Evolutionary conservation across 768 basidiomycete species (phyloP).

Genomic region (Termitomyces sp.): DNA sequence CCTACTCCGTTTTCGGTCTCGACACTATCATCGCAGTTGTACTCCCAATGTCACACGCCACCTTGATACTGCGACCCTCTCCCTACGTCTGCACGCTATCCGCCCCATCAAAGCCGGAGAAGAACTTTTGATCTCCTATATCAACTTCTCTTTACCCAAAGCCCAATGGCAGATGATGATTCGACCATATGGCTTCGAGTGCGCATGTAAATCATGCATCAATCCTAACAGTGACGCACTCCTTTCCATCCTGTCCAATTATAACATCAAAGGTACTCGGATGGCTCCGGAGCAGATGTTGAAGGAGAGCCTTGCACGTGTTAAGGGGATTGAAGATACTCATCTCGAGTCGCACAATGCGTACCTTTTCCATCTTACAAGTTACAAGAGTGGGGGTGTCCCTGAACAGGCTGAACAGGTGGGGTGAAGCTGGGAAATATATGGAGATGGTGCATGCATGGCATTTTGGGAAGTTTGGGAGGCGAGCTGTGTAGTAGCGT

Average conservation of each 20-base stretch:
- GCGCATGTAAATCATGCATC: conserved; percentile 28
- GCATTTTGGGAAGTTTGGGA: background rate
- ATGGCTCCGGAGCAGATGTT: no score
- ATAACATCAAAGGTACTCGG: no score
- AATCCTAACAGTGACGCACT: conserved; percentile 3
- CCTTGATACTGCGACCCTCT: conserved; percentile 25
- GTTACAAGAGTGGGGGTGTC: no score
- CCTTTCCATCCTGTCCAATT: no score
- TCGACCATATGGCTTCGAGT: conserved; percentile 26
- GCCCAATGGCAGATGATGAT: conserved; percentile 22
- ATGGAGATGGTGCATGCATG: background rate
- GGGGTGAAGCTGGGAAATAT: background rate
- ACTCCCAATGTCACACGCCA: conserved; percentile 16
- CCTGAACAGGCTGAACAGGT: no score
- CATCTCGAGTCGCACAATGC: no score
- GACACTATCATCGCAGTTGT: conserved; percentile 15
- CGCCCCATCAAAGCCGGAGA: conserved; percentile 28
- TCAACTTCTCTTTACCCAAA: conserved; percentile 4
- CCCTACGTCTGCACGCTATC: conserved; percentile 23
- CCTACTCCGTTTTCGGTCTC: background rate
- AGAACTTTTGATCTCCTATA: conserved; percentile 29
- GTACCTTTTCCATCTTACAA: no score
- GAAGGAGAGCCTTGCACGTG: no score
- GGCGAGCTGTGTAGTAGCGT: no score
- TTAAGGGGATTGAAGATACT: no score